These are phyloP conservation scores for Rutidosis leptorrhynchoides DNA, from an alignment of 129 eudicot genomes.

Conservation along the genomic window DNA sequence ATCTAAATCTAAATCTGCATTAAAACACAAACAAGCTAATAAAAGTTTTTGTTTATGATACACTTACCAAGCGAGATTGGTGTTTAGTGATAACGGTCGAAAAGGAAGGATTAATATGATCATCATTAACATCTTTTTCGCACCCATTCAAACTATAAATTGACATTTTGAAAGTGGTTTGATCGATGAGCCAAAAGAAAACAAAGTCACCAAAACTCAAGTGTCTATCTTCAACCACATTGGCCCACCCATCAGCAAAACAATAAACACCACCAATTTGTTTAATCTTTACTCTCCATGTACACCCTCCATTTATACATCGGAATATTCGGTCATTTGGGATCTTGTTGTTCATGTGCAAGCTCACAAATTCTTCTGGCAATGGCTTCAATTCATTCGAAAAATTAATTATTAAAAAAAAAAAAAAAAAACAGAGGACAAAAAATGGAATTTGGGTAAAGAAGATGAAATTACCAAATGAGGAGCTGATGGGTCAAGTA, in stretches of 20 bases:
- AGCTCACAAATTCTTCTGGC: conserved; percentile 16
- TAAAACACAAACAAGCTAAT: too few species aligned
- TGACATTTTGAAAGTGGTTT: too few species aligned
- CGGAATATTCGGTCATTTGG: background rate
- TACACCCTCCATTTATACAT: conserved; percentile 25
- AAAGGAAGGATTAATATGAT: background rate
- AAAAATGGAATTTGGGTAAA: background rate
- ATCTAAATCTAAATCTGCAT: too few species aligned
- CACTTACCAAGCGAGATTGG: background rate
- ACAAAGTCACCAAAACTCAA: too few species aligned
- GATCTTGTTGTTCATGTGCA: conserved; percentile 19
- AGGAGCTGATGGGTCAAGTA: conserved; percentile 21
- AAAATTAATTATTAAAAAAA: background rate
- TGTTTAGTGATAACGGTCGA: background rate
- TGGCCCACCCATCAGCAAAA: background rate
- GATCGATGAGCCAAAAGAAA: too few species aligned
- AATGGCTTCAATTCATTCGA: conserved; percentile 25
- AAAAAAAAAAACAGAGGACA: background rate
- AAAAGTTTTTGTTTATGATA: background rate
- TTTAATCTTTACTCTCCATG: conserved; percentile 20
- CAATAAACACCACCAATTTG: background rate
- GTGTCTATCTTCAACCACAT: too few species aligned
- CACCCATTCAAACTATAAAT: conserved; percentile 20
- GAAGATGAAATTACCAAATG: conserved; percentile 20
- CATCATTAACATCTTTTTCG: background rate